Evolutionary conservation across 176 grass and related monocot species (phyloP), one percentile per base, ranked within the genome.

Genomic region (Paspalum vaginatum): DNA sequence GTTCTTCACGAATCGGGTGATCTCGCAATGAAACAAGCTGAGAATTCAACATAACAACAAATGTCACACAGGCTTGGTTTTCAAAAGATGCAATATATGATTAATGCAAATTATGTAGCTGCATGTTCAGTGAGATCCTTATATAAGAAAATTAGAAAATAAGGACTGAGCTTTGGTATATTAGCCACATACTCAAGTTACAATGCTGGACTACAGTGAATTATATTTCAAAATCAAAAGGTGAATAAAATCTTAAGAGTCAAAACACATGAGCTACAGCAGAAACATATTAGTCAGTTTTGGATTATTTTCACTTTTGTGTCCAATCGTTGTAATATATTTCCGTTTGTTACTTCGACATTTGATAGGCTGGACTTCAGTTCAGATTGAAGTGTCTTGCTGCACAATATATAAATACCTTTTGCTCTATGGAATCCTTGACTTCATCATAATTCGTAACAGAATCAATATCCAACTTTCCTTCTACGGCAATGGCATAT

Each of bases 381-480:
- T 75, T 54, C 78, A 51, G 40, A 79, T 92, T 12, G 7, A 84
- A 59, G 70, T 85, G 25, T 20, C 41, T 57, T 74, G 79, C 8
- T 80, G 20, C 47, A 80, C 24, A 43, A 56, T 64, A 45, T 39
- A 43, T 56, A 72, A 3, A 57, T 81, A 97, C 95, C 92, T 98
- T 98, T 79, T 93, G 85, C 84, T 81, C 80, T 87, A 98, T 95
- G 73, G 88, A 86, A 91, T 91, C 93, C 78, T 95, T 98, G 65
- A 98, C 90, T 87, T 98, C 95, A 75, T 98, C 92, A 82, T 98
- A 98, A 78, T 98, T 98, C 61, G 60, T 83, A 65, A 98, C 84
- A 69, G 92, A 95, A 85, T 87, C 81, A 76, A 95, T 80, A 70
- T 93, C 92, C 81, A 98, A 78, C 87, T 98, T 98, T 71, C 95